Evolutionary conservation across 2,329 filamentous ascomycete genomes (phyloP), one percentile per base, ranked within the genome.

Genomic region (Biscogniauxia mediterranea): DNA sequence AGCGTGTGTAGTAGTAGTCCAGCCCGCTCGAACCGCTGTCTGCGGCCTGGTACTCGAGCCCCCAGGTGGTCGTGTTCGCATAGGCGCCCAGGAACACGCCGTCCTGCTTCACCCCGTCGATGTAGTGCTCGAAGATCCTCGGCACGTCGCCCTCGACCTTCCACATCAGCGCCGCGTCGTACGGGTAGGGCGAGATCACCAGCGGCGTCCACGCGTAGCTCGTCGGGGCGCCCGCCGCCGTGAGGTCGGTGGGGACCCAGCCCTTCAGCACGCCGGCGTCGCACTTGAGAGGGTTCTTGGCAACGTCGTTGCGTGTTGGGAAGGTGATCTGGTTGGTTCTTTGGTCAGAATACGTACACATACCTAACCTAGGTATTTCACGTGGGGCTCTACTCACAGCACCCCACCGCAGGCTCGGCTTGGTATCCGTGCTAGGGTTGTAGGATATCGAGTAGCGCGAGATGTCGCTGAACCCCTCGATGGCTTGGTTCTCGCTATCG

Each of bases 41-140:
- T 2, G 54, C 60, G 25, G 51, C 8, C 2, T 64, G 50, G 51
- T 62, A 66, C 54, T 59, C 62, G 19, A 67, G 58, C 15, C 61
- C 65, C 65, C 65, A 67, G 2, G 61, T 56, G 9, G 65, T 66
- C 55, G 50, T 64, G 21, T 53, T 57, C 51, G 63, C 60, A 21
- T 61, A 64, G 49, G 54, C 60, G n/a, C 65, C 65, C 3, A 67
- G 50, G 57, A 67, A 66, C 5, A 66, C 61, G 5, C 63, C 65
- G 19, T 67, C 63, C 52, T 64, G 65, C 60, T 66, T 66, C 56
- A 19, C 63, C 23, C 55, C 65, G 17, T 53, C 62, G 26, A 64
- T n/a, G 49, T 64, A 67, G 52, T 67, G 65, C 60, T 66, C 65
- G 60, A 66, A 67, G 56, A 66, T 61, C 55, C 61, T 60, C 19